A percentile compares a stretch with the other conserved stretches of the same genome.
Evolutionary conservation across 148 eudicot species (phyloP).

Genomic region (Camellia japonica): DNA sequence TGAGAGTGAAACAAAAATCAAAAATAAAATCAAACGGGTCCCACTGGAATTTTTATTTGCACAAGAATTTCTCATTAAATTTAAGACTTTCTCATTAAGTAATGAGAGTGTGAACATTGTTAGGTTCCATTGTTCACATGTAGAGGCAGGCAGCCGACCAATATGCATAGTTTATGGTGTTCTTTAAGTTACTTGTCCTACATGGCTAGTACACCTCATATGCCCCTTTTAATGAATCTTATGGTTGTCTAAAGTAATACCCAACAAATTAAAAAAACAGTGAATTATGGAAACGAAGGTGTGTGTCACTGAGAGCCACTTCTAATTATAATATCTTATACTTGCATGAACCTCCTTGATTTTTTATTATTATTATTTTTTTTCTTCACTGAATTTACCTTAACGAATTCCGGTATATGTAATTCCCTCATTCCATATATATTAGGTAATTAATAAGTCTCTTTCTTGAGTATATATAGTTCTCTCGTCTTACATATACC

Average conservation of each 20-base stretch:
- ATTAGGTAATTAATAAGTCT: too few species aligned
- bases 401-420: too few species aligned
- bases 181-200: conserved; percentile 10
- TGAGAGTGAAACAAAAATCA: too few species aligned
- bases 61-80: not conserved
- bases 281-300: conserved; percentile 18
- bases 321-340: not conserved
- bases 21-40: too few species aligned
- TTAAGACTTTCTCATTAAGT: not conserved
- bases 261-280: conserved; percentile 4
- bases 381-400: too few species aligned
- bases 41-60: too few species aligned
- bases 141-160: not conserved
- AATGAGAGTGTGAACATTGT: not conserved
- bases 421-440: too few species aligned
- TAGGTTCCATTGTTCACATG: too few species aligned
- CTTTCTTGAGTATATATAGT: too few species aligned
- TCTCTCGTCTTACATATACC: too few species aligned
- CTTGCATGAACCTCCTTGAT: not conserved
- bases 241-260: conserved; percentile 31
- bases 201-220: conserved; percentile 27
- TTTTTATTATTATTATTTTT: too few species aligned
- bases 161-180: not conserved
- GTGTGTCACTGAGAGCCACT: conserved; percentile 15
- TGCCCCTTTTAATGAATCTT: conserved; percentile 46